A percentile compares a stretch with the other conserved stretches of the same genome.
phyloP scores from a whole-genome alignment of 208 protist genomes.

The Blastocrithidia nonstop region DNA sequence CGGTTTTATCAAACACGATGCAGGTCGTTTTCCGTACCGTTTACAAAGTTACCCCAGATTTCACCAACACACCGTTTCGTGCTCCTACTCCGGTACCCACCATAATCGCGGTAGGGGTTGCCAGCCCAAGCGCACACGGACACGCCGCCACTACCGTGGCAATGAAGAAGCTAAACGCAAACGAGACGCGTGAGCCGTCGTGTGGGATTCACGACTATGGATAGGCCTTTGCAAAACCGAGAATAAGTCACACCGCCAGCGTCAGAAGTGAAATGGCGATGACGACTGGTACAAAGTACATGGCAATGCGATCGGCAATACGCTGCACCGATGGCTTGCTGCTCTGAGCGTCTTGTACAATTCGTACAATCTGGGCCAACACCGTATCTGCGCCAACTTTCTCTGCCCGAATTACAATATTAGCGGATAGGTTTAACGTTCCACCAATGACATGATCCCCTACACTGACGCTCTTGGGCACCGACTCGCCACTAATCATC shows the following conservation, averaged over 20 bases:
- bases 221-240: constrained; percentile 43
- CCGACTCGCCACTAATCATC: constrained; percentile 89
- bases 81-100: constrained; percentile 92
- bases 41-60: constrained; percentile 86
- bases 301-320: constrained; percentile 79
- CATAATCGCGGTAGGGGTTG: constrained; percentile 95
- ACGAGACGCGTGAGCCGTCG: constrained; percentile 24
- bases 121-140: constrained; percentile 94
- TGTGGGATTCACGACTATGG: constrained; percentile 35
- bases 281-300: constrained; percentile 89
- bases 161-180: constrained; percentile 91
- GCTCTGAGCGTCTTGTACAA: constrained; percentile 94
- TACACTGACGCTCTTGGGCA: constrained; percentile 44
- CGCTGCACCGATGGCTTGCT: constrained; percentile 91
- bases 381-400: constrained; percentile 78
- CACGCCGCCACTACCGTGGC: constrained; percentile 92
- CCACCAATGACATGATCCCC: constrained; percentile 55
- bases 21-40: constrained; percentile 41
- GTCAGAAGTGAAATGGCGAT: constrained; percentile 73
- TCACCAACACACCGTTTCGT: constrained; percentile 85
- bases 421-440: constrained; percentile 55
- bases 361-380: constrained; percentile 88
- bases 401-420: constrained; percentile 38
- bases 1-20: constrained; percentile 95
- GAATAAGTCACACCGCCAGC: constrained; percentile 82